Conservation (phyloP, 1,284 basidiomycete species). For the Cutaneotrichosporon cutaneum region DNA sequence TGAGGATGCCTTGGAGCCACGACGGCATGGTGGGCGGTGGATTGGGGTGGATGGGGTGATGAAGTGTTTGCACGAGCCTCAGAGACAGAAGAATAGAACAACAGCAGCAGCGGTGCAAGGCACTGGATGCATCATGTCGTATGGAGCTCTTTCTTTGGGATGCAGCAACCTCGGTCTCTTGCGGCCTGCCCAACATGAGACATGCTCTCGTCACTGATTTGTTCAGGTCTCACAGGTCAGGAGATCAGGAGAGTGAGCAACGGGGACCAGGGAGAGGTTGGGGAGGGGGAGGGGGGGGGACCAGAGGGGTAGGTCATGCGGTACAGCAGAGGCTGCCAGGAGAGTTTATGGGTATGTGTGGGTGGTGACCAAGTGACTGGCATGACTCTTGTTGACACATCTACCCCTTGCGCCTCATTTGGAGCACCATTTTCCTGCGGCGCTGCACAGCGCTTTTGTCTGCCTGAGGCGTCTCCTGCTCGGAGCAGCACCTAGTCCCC, state of each 20-base stretch:
- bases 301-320: neutral
- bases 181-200: conserved; percentile 1
- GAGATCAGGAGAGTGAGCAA: neutral
- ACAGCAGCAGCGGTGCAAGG: neutral
- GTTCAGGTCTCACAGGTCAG: neutral
- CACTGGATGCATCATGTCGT: neutral
- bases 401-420: neutral
- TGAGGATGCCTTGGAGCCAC: conserved; percentile 3
- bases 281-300: too few relatives aligned
- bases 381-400: neutral
- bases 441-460: neutral
- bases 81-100: neutral
- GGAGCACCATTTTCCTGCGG: neutral
- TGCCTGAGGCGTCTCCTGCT: too few relatives aligned
- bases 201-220: neutral
- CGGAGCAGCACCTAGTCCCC: too few relatives aligned
- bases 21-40: conserved; percentile 2
- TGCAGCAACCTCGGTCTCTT: neutral
- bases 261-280: too few relatives aligned
- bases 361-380: too few relatives aligned
- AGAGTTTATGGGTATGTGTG: too few relatives aligned
- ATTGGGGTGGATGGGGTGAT: neutral
- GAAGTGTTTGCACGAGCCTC: neutral
- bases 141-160: neutral
- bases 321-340: neutral